Evolutionary conservation across 768 basidiomycete genomes (phyloP), one percentile per base, ranked within the genome.

Genomic region (Suillus bovinus): DNA sequence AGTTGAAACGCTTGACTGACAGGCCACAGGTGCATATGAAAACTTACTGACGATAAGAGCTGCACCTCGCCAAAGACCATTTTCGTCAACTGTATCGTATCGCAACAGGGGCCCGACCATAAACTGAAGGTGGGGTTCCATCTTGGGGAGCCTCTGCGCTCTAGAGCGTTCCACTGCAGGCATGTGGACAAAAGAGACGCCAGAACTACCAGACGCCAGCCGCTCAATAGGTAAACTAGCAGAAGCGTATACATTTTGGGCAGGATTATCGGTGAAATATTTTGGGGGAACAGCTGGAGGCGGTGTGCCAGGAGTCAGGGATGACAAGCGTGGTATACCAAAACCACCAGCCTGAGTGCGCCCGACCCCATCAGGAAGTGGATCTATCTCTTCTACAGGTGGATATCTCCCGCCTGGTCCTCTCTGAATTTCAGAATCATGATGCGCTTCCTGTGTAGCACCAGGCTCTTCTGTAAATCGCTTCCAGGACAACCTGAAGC

Each of bases 41-140:
- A 57, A 90, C 89, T 76, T 66, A 91, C 89, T 93, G 66, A 99
- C 94, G 61, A 98, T 82, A 75, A 99, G 77, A 13, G 87, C 93
- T 14, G 90, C 92, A 8, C 95, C 96, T 64, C 88, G 83, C 93
- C 94, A 99, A 39, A 94, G 78, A 20, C 87, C 86, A 27, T 84
- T 78, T 63, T 86, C 79, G 66, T 92, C 88, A 29, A 92, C 84
- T 0, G 94, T 99, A 71, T 98, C 95, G 70, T 94, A 98, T 46
- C 91, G 87, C 64, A 98, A 76, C 20, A 98, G 78, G 24, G 94
- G 94, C 0, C 95, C 94, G 61, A 91, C 93, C 93, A 96, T 95
- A 69, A 96, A 84, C 73, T 91, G 89, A 31, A 97, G 81, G 74
- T 90, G 84, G 10, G 94, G 94, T 24, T 87, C 76, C 90, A 92